A percentile compares a stretch with the other conserved stretches of the same genome.
These are phyloP conservation scores for Neurospora sp. DNA, from an alignment of 495 filamentous ascomycete species.

Conservation along the genomic window DNA sequence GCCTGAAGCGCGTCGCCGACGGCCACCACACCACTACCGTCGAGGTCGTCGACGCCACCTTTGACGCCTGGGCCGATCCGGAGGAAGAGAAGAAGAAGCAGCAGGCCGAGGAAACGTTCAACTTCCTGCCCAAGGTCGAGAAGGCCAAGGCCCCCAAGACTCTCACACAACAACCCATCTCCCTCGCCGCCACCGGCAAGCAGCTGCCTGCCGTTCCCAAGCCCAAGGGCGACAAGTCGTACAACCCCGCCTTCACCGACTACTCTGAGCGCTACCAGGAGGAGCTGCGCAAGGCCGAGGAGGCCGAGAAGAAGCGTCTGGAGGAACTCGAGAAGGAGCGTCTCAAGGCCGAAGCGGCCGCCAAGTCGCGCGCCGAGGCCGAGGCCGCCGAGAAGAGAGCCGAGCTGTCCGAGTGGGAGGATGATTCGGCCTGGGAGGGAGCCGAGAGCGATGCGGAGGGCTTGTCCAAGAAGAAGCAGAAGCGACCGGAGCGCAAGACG, in stretches of 20 bases:
- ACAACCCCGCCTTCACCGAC: conserved; percentile 80
- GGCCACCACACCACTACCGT: conserved; percentile 51
- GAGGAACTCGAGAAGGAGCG: conserved; percentile 54
- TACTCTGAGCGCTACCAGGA: conserved; percentile 65
- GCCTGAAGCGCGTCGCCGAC: conserved; percentile 68
- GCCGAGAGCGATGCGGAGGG: conserved; percentile 56
- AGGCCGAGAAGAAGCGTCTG: conserved; percentile 68
- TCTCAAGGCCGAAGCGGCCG: conserved; percentile 40
- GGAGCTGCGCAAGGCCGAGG: conserved; percentile 69
- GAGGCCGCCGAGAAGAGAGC: conserved; percentile 56
- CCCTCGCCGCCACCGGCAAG: conserved; percentile 69
- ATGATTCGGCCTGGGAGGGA: conserved; percentile 84
- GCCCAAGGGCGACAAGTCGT: conserved; percentile 74
- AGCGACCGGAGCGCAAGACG: conserved; percentile 73
- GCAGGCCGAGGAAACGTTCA: conserved; percentile 34
- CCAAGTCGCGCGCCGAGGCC: conserved; percentile 48
- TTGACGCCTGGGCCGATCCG: conserved; percentile 69
- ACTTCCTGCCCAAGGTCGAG: conserved; percentile 54
- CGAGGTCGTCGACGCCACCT: conserved; percentile 43
- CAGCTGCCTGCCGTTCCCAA: conserved; percentile 64
- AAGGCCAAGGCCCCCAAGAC: conserved; percentile 65
- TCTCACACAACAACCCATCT: conserved; percentile 64
- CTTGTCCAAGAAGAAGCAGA: conserved; percentile 60
- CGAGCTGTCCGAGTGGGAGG: conserved; percentile 60
- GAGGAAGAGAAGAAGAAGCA: conserved; percentile 33